Conservation (phyloP, 2,329 filamentous ascomycete species). For the Aspergillus sp. region DNA sequence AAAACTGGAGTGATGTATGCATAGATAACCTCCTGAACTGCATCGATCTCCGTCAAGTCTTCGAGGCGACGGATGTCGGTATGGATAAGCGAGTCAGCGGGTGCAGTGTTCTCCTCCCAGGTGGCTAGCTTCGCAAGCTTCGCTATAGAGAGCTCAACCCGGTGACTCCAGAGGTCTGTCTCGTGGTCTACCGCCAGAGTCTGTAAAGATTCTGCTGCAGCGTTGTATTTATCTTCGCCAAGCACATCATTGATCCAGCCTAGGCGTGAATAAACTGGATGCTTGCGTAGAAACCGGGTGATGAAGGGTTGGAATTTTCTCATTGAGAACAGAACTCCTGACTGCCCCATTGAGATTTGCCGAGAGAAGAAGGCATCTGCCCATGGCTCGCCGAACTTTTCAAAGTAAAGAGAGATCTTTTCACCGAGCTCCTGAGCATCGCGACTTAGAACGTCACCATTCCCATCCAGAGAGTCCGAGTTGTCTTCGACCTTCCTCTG, state of each 20-base stretch:
- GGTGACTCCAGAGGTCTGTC: conserved; percentile 84
- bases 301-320: conserved; percentile 69
- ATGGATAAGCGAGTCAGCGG: conserved; percentile 38
- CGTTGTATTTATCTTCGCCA: conserved; percentile 69
- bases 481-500: conserved; percentile 27
- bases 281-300: conserved; percentile 73
- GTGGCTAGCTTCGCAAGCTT: conserved; percentile 76
- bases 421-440: conserved; percentile 34
- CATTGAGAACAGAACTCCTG: conserved; percentile 65
- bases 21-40: conserved; percentile 77
- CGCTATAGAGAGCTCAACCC: conserved; percentile 83
- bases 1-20: conserved; percentile 67
- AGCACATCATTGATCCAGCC: conserved; percentile 94
- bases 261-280: conserved; percentile 70
- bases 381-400: conserved; percentile 51
- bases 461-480: conserved; percentile 12
- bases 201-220: conserved; percentile 69
- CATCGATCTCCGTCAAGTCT: conserved; percentile 64
- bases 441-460: conserved; percentile 17
- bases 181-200: conserved; percentile 69
- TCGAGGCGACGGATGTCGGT: conserved; percentile 55
- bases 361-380: conserved; percentile 74
- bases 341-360: conserved; percentile 65
- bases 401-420: conserved; percentile 47
- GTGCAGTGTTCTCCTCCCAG: conserved; percentile 31